A percentile compares a stretch with the other conserved stretches of the same genome.
These are phyloP conservation scores for Butyriboletus loyo DNA, from an alignment of 768 basidiomycete species.

Conservation along the genomic window DNA sequence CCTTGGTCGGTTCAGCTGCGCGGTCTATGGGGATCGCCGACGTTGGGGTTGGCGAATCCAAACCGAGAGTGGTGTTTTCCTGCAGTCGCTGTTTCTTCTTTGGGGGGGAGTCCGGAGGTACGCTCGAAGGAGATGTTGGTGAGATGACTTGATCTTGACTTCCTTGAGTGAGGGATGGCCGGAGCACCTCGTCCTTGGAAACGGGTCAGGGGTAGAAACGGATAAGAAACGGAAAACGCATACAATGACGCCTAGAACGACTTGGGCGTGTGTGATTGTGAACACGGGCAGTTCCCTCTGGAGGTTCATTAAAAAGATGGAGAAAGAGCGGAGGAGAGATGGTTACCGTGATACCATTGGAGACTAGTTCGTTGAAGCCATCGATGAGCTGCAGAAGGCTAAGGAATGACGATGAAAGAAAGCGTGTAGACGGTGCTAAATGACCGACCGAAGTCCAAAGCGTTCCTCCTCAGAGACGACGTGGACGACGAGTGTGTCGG, in stretches of 20 bases:
- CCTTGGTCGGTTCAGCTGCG: neutral
- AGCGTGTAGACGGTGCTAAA: neutral
- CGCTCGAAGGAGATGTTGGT: conserved; percentile 14
- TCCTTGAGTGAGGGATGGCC: conserved; percentile 8
- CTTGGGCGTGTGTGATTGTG: conserved; percentile 60
- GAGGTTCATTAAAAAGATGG: neutral
- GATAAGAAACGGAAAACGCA: conserved; percentile 8
- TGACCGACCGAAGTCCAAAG: conserved; percentile 70
- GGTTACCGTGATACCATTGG: conserved; percentile 50
- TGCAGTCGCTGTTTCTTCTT: conserved; percentile 28
- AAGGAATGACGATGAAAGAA: neutral
- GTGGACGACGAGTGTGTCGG: conserved; percentile 52
- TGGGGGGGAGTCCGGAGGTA: conserved; percentile 22
- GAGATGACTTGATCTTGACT: neutral
- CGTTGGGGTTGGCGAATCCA: neutral
- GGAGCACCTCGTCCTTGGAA: conserved; percentile 52
- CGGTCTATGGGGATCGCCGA: neutral
- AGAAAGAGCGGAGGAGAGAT: neutral
- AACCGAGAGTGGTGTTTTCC: neutral
- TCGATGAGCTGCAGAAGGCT: conserved; percentile 75
- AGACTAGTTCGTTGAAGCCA: conserved; percentile 52
- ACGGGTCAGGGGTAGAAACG: neutral
- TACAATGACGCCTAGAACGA: conserved; percentile 77
- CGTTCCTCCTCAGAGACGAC: conserved; percentile 60
- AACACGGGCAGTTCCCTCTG: conserved; percentile 87